Conservation (phyloP, 768 basidiomycete genomes). For the Boletus subcaerulescens region DNA sequence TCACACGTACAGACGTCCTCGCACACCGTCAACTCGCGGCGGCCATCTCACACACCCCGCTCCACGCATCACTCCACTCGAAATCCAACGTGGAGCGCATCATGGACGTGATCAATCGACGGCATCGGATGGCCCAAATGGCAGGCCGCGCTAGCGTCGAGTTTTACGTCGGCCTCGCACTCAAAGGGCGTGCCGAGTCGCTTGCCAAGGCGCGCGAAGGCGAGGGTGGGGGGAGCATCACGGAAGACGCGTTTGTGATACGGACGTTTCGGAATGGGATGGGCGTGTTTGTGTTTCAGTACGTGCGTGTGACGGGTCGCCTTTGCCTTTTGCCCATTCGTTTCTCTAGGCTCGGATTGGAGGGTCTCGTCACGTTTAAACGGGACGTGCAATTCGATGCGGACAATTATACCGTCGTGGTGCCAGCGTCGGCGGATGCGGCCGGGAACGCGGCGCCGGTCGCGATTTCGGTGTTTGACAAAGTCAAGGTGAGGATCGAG, state of each 20-base stretch:
- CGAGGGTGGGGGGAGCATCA: conserved; percentile 34
- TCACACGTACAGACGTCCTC: conserved; percentile 64
- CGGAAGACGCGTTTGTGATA: conserved; percentile 90
- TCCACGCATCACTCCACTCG: conserved; percentile 87
- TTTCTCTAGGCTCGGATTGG: conserved; percentile 73
- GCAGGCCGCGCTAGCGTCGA: conserved; percentile 95
- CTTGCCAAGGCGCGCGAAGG: conserved; percentile 32
- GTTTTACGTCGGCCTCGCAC: conserved; percentile 92
- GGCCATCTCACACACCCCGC: conserved; percentile 76
- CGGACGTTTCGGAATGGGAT: conserved; percentile 92
- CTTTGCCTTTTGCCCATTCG: background rate
- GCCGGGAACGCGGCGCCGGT: conserved; percentile 36
- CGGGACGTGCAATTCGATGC: conserved; percentile 85
- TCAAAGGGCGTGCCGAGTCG: conserved; percentile 60
- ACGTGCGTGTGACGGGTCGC: conserved; percentile 30
- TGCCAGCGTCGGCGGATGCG: conserved; percentile 43
- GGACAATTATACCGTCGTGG: conserved; percentile 80
- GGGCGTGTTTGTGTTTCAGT: conserved; percentile 96
- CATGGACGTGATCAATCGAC: conserved; percentile 81
- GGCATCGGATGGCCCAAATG: conserved; percentile 97
- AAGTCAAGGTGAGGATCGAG: conserved; percentile 83
- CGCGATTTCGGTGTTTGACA: conserved; percentile 87
- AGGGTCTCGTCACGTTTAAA: conserved; percentile 94
- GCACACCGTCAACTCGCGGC: conserved; percentile 92
- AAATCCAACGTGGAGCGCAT: conserved; percentile 85